Percentiles rank a stretch among this genome's conserved stretches.
Evolutionary conservation across 2,329 filamentous ascomycete species (phyloP).

Genomic region (Eutypella sp.): DNA sequence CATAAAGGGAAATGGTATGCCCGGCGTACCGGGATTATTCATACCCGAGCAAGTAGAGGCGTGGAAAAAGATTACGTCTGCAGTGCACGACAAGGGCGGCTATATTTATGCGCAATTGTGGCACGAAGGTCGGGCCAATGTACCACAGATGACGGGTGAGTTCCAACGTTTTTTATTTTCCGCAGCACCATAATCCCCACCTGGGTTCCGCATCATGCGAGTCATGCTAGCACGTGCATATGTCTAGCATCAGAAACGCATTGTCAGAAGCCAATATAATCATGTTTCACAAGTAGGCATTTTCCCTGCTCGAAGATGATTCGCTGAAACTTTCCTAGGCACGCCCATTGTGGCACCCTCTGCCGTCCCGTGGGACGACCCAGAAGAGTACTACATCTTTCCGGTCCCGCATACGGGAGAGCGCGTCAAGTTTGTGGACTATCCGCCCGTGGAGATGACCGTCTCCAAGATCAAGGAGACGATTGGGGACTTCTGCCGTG

Average conservation of each 20-base stretch:
- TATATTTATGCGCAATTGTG: constrained; percentile 58
- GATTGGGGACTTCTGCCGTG: constrained; percentile 18
- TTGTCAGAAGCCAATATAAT: background rate
- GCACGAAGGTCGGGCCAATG: constrained; percentile 46
- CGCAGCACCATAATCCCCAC: background rate
- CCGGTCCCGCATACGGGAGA: constrained; percentile 5
- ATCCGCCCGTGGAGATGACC: constrained; percentile 35
- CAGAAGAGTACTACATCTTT: background rate
- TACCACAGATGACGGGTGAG: constrained; percentile 14
- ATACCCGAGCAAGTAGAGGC: constrained; percentile 44
- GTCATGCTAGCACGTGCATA: too few species aligned
- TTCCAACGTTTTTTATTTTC: background rate
- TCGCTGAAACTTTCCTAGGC: too few species aligned
- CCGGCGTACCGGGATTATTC: constrained; percentile 52
- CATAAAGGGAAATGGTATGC: constrained; percentile 17
- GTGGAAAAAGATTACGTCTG: constrained; percentile 54
- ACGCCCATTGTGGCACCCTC: background rate
- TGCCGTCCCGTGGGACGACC: background rate
- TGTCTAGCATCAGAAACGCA: too few species aligned
- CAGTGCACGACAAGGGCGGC: constrained; percentile 53
- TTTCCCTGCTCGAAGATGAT: too few species aligned
- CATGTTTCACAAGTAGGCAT: too few species aligned
- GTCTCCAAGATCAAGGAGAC: constrained; percentile 23
- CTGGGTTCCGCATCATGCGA: too few species aligned
- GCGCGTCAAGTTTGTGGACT: constrained; percentile 16